Conservation (phyloP, 192 early-diverging fungal genomes). For the Backusella tarrabulga region DNA sequence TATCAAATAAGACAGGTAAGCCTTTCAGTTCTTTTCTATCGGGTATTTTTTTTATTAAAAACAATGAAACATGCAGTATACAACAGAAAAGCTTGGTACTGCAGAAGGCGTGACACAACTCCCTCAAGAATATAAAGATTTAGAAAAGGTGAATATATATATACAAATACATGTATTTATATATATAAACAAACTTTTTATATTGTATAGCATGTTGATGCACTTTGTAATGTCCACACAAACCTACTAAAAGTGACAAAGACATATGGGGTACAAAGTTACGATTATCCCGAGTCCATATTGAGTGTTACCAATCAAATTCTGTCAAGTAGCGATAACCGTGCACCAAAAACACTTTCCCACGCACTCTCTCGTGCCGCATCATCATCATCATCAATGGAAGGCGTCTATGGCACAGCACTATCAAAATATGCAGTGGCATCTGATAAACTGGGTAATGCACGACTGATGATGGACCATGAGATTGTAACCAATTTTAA, state of each 20-base stretch:
- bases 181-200: background rate
- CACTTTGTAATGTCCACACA: constrained; percentile 60
- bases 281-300: constrained; percentile 72
- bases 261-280: constrained; percentile 65
- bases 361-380: background rate
- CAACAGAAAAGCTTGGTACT: constrained; percentile 69
- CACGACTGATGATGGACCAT: constrained; percentile 69
- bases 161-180: background rate
- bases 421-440: constrained; percentile 80
- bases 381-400: constrained; percentile 5
- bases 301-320: constrained; percentile 60
- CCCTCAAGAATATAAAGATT: constrained; percentile 82
- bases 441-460: constrained; percentile 80
- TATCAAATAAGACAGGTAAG: constrained; percentile 44
- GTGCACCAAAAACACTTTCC: constrained; percentile 1
- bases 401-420: constrained; percentile 77
- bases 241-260: constrained; percentile 67
- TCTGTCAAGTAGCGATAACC: constrained; percentile 31
- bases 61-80: constrained; percentile 40
- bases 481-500: constrained; percentile 68
- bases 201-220: constrained; percentile 67
- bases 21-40: background rate
- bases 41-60: background rate
- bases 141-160: constrained; percentile 66
- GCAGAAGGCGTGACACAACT: constrained; percentile 83